Base-by-base conservation (phyloP, 768 basidiomycete species). In the Mycena galericulata region DNA sequence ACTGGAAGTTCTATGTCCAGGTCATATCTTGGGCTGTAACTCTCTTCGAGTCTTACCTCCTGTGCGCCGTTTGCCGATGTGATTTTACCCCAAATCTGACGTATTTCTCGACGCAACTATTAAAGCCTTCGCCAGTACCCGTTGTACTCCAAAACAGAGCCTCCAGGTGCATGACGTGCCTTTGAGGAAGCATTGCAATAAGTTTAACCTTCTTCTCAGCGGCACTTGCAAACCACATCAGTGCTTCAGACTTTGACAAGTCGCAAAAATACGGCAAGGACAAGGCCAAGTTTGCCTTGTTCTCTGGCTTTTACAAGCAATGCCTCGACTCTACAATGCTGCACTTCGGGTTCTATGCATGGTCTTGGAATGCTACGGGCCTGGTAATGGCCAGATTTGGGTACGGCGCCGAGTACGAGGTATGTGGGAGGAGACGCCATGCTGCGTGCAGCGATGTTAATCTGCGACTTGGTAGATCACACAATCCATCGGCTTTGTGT, bases 221-320 rank as follows among this genome's bases (percentile, higher is more conserved):
- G 3, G 89, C 88, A 4, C 87, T 98, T 4, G 89, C 87, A 4
- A 79, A 79, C 2, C 91, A 95, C 76, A 90, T 97, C 73, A 85
- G 86, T 18, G 76, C 80, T 12, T 88, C 91, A 3, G 90, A 89
- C 17, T 97, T 97, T 78, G 84, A 89, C 68, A 98, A 98, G 74
- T 96, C 95, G 0, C 97, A 99, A 78, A 81, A 85, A 45, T 99
- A 99, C 81, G 95, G 96, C 22, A 89, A 87, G 56, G 94, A 96
- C 86, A 98, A 98, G 81, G 93, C 96, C 14, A 87, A 87, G 74
- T 97, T 93, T 78, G 88, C 91, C 3, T 79, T 97, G 43, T 75
- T 94, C 72, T 89, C 92, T 0, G 89, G 91, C 1, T 70, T 96
- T 58, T 92, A 89, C 79, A 91, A 90, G 75, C 94, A 96, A 75